Percentiles rank a stretch among this genome's conserved stretches.
Conservation (phyloP, 768 basidiomycete species). For the Fomitopsis serialis region DNA sequence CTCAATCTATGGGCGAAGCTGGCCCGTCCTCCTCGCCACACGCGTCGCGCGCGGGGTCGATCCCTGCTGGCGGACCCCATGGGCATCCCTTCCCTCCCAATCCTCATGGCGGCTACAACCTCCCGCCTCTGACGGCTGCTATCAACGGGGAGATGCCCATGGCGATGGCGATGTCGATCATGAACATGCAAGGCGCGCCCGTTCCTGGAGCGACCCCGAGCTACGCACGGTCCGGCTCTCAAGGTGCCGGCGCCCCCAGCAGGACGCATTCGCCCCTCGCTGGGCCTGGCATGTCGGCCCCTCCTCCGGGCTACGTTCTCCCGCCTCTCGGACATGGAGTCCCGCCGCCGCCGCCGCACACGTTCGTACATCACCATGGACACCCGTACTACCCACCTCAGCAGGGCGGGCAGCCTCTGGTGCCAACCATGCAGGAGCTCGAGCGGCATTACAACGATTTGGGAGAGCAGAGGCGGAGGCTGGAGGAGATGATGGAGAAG, state of each 20-base stretch:
- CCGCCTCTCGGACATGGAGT: constrained; percentile 24
- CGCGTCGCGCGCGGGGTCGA: constrained; percentile 9
- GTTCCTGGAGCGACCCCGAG: constrained; percentile 35
- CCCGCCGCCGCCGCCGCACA: constrained; percentile 12
- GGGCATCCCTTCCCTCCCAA: constrained; percentile 20
- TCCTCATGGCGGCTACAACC: constrained; percentile 46
- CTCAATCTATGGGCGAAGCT: neutral
- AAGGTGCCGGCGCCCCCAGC: constrained; percentile 44
- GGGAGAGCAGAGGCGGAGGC: constrained; percentile 51
- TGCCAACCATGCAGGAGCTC: constrained; percentile 42
- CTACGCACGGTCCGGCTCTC: constrained; percentile 56
- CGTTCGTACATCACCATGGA: constrained; percentile 8
- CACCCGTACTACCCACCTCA: constrained; percentile 30
- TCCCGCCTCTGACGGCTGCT: constrained; percentile 52
- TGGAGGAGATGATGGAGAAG: constrained; percentile 71
- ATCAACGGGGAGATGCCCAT: constrained; percentile 15
- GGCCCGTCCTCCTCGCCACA: constrained; percentile 6
- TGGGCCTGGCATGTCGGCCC: constrained; percentile 36
- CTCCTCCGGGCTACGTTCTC: constrained; percentile 33
- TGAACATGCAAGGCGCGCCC: constrained; percentile 1
- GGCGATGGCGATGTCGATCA: constrained; percentile 5
- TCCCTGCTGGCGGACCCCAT: constrained; percentile 17
- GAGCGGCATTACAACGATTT: constrained; percentile 69
- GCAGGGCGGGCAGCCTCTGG: constrained; percentile 11
- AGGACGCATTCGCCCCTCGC: constrained; percentile 64